phyloP scores from a whole-genome alignment of 2,329 filamentous ascomycete genomes.

The Pyrenochaeta sp. region DNA sequence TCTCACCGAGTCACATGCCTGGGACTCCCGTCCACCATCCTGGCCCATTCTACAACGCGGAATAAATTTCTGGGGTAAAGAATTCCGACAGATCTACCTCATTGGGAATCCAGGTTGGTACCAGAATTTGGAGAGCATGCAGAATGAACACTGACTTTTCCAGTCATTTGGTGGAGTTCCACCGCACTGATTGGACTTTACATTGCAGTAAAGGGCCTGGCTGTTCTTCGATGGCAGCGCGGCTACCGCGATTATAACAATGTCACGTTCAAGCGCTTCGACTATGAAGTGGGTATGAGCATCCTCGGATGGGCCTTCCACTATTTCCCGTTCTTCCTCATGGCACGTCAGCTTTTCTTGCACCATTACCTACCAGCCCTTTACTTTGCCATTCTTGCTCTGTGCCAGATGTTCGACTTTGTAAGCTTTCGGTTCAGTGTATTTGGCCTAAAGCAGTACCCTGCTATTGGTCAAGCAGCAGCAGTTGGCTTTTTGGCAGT shows the following conservation, averaged over 20 bases:
- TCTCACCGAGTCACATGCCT: constrained; percentile 93
- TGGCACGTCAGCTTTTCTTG: constrained; percentile 97
- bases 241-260: constrained; percentile 86
- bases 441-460: constrained; percentile 73
- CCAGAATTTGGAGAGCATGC: background rate
- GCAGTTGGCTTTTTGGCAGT: constrained; percentile 78
- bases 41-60: constrained; percentile 93
- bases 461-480: constrained; percentile 76
- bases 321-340: constrained; percentile 98
- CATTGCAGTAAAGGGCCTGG: constrained; percentile 83
- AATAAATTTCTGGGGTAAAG: constrained; percentile 99
- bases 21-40: constrained; percentile 93
- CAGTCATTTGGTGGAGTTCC: constrained; percentile 92
- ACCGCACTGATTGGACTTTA: constrained; percentile 81
- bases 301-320: constrained; percentile 96
- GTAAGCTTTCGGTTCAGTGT: constrained; percentile 74
- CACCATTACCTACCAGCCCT: constrained; percentile 98
- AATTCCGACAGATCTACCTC: constrained; percentile 94
- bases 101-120: constrained; percentile 72
- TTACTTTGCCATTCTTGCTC: constrained; percentile 89
- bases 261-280: constrained; percentile 90
- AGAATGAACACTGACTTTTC: background rate
- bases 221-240: constrained; percentile 92
- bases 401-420: constrained; percentile 92
- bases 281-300: constrained; percentile 92